Base-by-base conservation (phyloP, 2,329 filamentous ascomycete species). In the Cryoendolithus antarcticus region DNA sequence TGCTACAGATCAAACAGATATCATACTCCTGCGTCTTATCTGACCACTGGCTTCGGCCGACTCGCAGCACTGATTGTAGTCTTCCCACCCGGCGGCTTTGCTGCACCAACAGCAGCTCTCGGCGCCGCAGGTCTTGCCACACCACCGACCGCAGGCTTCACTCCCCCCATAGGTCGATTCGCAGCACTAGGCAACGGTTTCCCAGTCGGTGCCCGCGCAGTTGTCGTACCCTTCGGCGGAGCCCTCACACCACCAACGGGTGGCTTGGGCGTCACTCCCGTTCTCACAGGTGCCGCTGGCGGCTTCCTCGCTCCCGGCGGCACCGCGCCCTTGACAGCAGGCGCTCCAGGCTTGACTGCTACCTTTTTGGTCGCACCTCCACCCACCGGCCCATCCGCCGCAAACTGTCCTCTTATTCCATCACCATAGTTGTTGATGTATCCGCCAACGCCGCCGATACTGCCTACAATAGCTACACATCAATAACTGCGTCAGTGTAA, bases 341-440 rank as follows among this genome's bases (percentile, higher is more conserved):
- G 32, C 4, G 12, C 19, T 7, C 24, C 10, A 24, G 11, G 37
- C 40, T 31, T 43, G 39, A 13, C 19, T n/a, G 24, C 36, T 34
- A 12, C 38, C 30, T 40, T 40, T 9, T 41, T 33, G 6, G 39
- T 32, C 8, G 39, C 15, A 9, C 44, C 40, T 7, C 37, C 37
- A 12, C 47, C 38, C 2, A 45, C 48, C 4, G 49, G 51, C 7
- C 55, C 53, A 33, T 55, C 51, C 11, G 57, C 53, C 6, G 57
- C 53, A 35, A 56, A 54, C 3, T 53, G 48, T 13, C 45, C 48
- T 39, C 49, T 50, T 29, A 59, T 49, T 11, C 44, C 43, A 31
- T 57, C 45, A 38, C 58, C 58, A 43, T 60, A 59, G 33, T 39
- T 44, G 41, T 59, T 59, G 48, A 61, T 56, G 34, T 52, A 55